Base-by-base conservation (phyloP, 108 stramenopile genomes). In the Phaeodactylum tricornutum region DNA sequence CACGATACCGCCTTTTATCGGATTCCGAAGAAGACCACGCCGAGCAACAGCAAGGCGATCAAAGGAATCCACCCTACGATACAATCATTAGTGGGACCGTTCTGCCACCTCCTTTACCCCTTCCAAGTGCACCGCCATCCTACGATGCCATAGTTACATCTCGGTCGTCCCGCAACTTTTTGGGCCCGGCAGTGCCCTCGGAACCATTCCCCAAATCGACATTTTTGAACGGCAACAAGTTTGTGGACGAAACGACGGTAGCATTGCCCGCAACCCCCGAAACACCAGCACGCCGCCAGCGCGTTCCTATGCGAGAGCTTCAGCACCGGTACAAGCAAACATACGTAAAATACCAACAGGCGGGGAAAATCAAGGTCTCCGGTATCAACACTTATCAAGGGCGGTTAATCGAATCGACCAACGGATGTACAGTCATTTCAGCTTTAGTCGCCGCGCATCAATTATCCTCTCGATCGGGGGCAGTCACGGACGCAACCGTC, bases 371-470 rank as follows among this genome's bases (percentile, higher is more conserved):
- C 47, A 62, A 72, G 50, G 55, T 87, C 19, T 69, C 72, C 30
- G 44, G 59, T 21, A 66, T 92, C 19, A 35, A 42, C 4, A 88
- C 91, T 25, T 86, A 84, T 35, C 91, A 92, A 64, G 91, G 91
- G 12, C 69, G 81, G 31, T 23, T 71, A 9, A 53, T 46, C 25
- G 72, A 75, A 32, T 86, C 84, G 17, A 87, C 84, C 17, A 92
- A 92, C 50, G 91, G 91, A 0, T 92, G 91, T 33, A 77, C 91
- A 3, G 91, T 92, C 7, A 92, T 92, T 47, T 83, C 86, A 9
- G 84, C 91, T 0, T 54, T 83, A 19, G 62, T 85, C n/a, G 90
- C 69, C 15, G 68, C 83, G 1, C 58, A 64, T 43, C 79, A 76
- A 43, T 59, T 72, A 44, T 28, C 48, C 15, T 55, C 59, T 8